phyloP scores from a whole-genome alignment of 805 yeast genomes.

The Grigorovia transvaalensis region DNA sequence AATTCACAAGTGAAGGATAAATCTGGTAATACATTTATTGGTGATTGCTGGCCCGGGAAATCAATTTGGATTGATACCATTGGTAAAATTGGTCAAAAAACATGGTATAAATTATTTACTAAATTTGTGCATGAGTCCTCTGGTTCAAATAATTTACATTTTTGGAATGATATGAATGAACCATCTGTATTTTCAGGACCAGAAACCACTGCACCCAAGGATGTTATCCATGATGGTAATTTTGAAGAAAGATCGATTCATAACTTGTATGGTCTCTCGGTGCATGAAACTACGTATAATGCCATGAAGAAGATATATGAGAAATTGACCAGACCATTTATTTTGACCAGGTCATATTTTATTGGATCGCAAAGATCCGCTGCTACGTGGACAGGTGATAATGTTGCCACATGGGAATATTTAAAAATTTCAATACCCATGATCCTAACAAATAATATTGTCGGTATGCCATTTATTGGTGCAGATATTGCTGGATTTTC shows the following conservation, averaged over 20 bases:
- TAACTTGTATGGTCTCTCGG: slow-evolving; percentile 70
- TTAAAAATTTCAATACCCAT: slow-evolving; percentile 73
- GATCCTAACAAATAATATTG: slow-evolving; percentile 70
- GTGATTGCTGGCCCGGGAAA: slow-evolving; percentile 98
- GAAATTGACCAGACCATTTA: slow-evolving; percentile 59
- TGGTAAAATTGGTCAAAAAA: slow-evolving; percentile 45
- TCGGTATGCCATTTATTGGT: slow-evolving; percentile 87
- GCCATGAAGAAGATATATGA: slow-evolving; percentile 46
- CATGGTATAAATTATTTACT: slow-evolving; percentile 50
- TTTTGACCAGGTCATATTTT: slow-evolving; percentile 76
- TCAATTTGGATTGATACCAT: slow-evolving; percentile 88
- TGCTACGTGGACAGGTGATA: slow-evolving; percentile 98
- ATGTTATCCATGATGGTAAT: slow-evolving; percentile 62
- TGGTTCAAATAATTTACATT: slow-evolving; percentile 50
- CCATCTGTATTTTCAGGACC: slow-evolving; percentile 94
- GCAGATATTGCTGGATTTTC: slow-evolving; percentile 97
- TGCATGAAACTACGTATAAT: slow-evolving; percentile 68
- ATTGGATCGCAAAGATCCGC: slow-evolving; percentile 88
- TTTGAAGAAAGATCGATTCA: slow-evolving; percentile 91
- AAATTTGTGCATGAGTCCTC: slow-evolving; percentile 29
- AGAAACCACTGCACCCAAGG: slow-evolving; percentile 83
- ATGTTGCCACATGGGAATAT: slow-evolving; percentile 87
- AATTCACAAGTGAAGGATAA: slow-evolving; percentile 39
- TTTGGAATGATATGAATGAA: slow-evolving; percentile 99
- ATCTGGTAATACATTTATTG: slow-evolving; percentile 46